Evolutionary conservation across 1,139 yeast genomes (phyloP), one percentile per base, ranked within the genome.

Genomic region (Suhomyces choctaworum): DNA sequence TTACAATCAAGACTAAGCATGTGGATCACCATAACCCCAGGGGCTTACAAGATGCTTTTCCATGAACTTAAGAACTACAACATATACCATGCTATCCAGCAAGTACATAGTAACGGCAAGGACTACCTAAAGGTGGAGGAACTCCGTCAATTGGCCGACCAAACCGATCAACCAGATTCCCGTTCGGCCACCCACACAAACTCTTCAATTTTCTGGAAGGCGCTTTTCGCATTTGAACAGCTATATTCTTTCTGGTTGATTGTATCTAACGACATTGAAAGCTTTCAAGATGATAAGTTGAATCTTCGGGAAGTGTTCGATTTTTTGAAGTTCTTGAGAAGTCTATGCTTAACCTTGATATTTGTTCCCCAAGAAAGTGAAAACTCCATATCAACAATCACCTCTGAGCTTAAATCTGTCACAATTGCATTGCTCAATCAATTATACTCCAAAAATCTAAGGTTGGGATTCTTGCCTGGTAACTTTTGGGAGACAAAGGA

Each of bases 261-360:
- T 22, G 78, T 88, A 3, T 77, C 90, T 0, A 85, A 81, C 41
- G 96, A 88, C 52, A 60, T 66, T 15, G 95, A 84, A 50, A 62
- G 83, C 34, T 73, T 76, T 34, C 55, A 48, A 11, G 51, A 56
- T 8, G 77, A 68, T 2, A 67, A 64, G 23, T 56, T 85, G n/a
- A 56, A 73, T 0, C 47, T 66, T 11, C 65, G 60, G 0, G 71
- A 77, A n/a, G 70, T 82, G 5, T 42, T 48, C 3, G 51, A 59
- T 1, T 67, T 85, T 41, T 64, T 81, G 4, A 41, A 48, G 2
- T 76, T 82, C 41, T 60, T 85, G 35, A 79, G 78, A 44, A 60
- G 63, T 21, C 58, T 81, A n/a, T 74, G 82, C 16, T 71, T 82
- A 34, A 62, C 76, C 4, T 54, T 76, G 23, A 66, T 84, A 10